Evolutionary conservation across 2,329 filamentous ascomycete species (phyloP).

Genomic region (Penicillium concentricum): DNA sequence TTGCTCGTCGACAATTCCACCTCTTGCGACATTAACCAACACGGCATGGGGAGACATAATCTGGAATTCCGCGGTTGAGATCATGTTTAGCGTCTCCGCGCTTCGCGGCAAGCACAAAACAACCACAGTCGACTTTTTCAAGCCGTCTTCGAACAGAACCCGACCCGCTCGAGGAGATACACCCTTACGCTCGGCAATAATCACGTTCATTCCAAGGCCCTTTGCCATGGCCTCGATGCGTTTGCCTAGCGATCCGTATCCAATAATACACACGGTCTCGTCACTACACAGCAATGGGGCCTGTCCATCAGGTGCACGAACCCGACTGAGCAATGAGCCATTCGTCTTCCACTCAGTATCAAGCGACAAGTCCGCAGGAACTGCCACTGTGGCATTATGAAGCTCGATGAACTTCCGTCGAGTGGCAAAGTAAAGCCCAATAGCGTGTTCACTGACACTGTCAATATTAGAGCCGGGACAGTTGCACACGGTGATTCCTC

Average conservation of each 20-base stretch:
- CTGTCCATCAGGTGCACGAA: conserved; percentile 20
- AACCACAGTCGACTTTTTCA: conserved; percentile 30
- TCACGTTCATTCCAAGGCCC: conserved; percentile 49
- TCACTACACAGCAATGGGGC: conserved; percentile 48
- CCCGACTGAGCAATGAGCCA: conserved; percentile 33
- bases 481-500: conserved; percentile 48
- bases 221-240: conserved; percentile 31
- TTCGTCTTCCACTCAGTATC: conserved; percentile 41
- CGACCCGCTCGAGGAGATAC: conserved; percentile 13
- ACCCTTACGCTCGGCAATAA: conserved; percentile 49
- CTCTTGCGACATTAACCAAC: conserved; percentile 50
- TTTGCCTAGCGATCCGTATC: conserved; percentile 50
- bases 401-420: conserved; percentile 43
- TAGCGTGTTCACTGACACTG: conserved; percentile 51
- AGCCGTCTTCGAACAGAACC: conserved; percentile 30
- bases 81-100: conserved; percentile 32
- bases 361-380: conserved; percentile 1
- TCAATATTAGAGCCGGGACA: conserved; percentile 50
- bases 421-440: conserved; percentile 51
- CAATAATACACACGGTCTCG: conserved; percentile 51
- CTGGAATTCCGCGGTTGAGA: conserved; percentile 40
- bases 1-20: conserved; percentile 52
- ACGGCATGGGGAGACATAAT: conserved; percentile 42
- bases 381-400: conserved; percentile 30
- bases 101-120: conserved; percentile 31